Base-by-base conservation (phyloP, 2,329 filamentous ascomycete genomes). In the Pseudogymnoascus sp. region DNA sequence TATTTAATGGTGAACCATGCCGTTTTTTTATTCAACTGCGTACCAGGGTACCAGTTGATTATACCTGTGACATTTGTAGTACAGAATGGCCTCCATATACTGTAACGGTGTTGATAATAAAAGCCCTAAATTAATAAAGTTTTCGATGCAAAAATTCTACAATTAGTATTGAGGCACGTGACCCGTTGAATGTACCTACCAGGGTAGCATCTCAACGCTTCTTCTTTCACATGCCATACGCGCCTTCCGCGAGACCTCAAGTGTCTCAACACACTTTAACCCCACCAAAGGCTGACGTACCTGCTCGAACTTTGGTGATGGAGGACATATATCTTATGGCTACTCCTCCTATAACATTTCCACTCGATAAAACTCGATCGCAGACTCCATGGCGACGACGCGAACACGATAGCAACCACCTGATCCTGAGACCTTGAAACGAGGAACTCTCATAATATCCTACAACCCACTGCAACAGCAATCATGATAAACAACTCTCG, bases 401-500 rank as follows among this genome's bases (percentile, higher is more conserved):
- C 17, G 8, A 57, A 15, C 26, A 35, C 50, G n/a, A n/a, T 35
- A 9, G 6, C 9, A 57, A 6, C 50, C n/a, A 15, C 28, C 35
- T 33, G 28, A 57, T 21, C 28, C 28, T 13, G 26, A 57, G n/a
- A 31, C 26, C 47, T 57, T 57, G 47, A 57, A 13, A 17, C 19
- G 26, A 19, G 35, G 50, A 11, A 35, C 17, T 8, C 28, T 17
- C 50, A 2, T 19, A 19, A 6, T 5, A 21, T 33, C 50, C 28
- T 35, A 57, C 17, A 57, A 11, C 26, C 47, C 26, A 53, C 47
- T 53, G 26, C 50, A 33, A 10, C 50, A 57, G 50, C 50, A 57
- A 28, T 57, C 50, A 74, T 74, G 73, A 74, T 74, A 26, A 72
- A 72, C 62, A 73, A 69, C 19, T 71, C 71, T 21, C 68, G 61